These are phyloP conservation scores for Triangularia setosa DNA, from an alignment of 2,329 filamentous ascomycete species.

Conservation along the genomic window DNA sequence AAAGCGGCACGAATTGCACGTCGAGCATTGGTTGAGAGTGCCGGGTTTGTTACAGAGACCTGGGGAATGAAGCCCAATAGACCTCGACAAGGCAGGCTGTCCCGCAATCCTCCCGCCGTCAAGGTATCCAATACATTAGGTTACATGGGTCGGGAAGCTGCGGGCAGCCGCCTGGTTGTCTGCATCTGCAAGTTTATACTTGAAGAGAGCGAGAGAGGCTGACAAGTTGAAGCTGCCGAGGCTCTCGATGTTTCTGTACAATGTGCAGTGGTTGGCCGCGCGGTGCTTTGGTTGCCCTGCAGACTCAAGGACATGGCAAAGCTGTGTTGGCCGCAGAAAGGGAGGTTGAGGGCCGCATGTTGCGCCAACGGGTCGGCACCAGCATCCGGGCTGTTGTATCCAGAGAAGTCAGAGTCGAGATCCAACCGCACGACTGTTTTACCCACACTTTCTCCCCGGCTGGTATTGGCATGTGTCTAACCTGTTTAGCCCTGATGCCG, in stretches of 20 bases:
- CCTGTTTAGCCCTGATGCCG: constrained; percentile 15
- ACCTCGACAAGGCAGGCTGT: not conserved
- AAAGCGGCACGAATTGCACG: constrained; percentile 1
- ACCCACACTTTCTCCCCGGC: constrained; percentile 15
- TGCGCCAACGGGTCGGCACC: constrained; percentile 19
- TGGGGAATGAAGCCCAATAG: not conserved
- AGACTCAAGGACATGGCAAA: not conserved
- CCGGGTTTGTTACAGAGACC: constrained; percentile 12
- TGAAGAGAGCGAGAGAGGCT: not conserved
- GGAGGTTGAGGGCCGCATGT: constrained; percentile 5
- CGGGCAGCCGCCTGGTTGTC: constrained; percentile 7
- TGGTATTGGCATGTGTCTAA: constrained; percentile 9
- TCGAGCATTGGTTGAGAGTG: constrained; percentile 1
- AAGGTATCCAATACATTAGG: constrained; percentile 15
- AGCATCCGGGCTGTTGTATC: constrained; percentile 8
- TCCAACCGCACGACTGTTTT: constrained; percentile 22
- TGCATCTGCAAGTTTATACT: not conserved
- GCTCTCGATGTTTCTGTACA: constrained; percentile 8
- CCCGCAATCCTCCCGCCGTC: constrained; percentile 1
- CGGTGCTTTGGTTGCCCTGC: not conserved
- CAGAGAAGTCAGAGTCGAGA: not conserved
- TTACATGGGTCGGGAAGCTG: constrained; percentile 15
- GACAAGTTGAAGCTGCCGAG: constrained; percentile 4
- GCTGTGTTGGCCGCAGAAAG: constrained; percentile 4
- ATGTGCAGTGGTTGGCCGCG: constrained; percentile 13